These are phyloP conservation scores for Neoboletus subvelutipes DNA, from an alignment of 768 basidiomycete species.

Conservation along the genomic window DNA sequence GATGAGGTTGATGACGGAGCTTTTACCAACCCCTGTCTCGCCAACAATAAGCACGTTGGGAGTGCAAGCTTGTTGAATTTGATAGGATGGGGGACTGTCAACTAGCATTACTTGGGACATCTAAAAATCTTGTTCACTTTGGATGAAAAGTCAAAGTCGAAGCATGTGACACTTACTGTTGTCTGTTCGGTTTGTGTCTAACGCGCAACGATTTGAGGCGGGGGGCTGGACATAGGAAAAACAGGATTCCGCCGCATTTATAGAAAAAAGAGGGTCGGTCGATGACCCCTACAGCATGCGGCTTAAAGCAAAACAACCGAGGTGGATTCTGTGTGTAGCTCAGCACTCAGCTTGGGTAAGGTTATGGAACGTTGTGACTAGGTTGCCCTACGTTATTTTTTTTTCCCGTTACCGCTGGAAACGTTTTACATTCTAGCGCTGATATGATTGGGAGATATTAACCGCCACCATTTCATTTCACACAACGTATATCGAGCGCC, in stretches of 20 bases:
- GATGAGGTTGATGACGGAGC: conserved; percentile 43
- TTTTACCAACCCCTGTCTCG: conserved; percentile 36
- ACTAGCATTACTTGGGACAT: background rate
- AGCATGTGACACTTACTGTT: conserved; percentile 10
- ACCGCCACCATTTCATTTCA: background rate
- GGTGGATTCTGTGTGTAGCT: background rate
- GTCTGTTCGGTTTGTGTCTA: background rate
- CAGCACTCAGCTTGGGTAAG: background rate
- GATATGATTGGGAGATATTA: background rate
- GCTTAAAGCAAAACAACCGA: background rate
- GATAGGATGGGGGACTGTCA: conserved; percentile 8
- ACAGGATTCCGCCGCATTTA: conserved; percentile 4
- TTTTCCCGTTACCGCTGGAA: background rate
- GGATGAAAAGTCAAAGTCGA: background rate
- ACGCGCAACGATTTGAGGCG: background rate
- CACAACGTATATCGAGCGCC: background rate
- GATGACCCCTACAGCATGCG: background rate
- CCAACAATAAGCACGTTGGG: conserved; percentile 40
- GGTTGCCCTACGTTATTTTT: background rate
- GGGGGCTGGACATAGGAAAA: background rate
- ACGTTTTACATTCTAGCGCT: conserved; percentile 6
- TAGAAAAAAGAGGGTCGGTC: background rate
- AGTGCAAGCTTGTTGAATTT: conserved; percentile 4
- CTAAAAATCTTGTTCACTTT: background rate
- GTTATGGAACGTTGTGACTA: conserved; percentile 6